Evolutionary conservation across 345 rosid genomes (phyloP).

Genomic region (Brassica juncea): DNA sequence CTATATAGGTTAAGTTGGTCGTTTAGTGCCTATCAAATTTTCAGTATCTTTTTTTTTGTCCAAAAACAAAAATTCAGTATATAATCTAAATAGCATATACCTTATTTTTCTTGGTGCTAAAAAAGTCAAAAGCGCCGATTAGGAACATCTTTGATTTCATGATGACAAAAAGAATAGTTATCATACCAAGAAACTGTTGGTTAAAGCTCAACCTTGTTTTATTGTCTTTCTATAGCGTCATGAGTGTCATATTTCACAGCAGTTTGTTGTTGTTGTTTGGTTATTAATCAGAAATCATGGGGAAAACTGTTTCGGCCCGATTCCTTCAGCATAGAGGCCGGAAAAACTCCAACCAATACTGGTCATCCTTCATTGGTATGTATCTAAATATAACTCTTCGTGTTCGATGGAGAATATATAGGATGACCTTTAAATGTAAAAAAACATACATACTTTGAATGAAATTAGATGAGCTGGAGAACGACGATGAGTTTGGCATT

Average conservation of each 20-base stretch:
- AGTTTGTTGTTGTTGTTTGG: not conserved
- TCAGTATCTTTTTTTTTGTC: not conserved
- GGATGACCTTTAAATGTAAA: not conserved
- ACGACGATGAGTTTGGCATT: conserved; percentile 63
- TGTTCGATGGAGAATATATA: not conserved
- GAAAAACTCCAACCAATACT: conserved; percentile 39
- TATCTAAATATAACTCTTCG: not conserved
- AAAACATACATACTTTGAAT: not conserved
- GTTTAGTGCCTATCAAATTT: not conserved
- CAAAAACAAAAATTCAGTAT: not conserved
- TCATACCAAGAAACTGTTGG: not conserved
- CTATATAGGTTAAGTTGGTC: not conserved
- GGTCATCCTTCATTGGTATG: conserved; percentile 39
- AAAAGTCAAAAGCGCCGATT: not conserved
- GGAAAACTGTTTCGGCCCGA: conserved; percentile 65
- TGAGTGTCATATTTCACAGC: not conserved
- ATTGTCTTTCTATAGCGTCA: not conserved
- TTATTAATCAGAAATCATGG: conserved; percentile 55
- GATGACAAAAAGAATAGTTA: not conserved
- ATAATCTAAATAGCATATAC: not conserved
- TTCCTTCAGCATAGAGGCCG: conserved; percentile 77
- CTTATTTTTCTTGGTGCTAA: not conserved
- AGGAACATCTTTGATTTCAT: not conserved
- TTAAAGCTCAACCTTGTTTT: not conserved
- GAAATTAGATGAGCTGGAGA: conserved; percentile 49